phyloP scores from a whole-genome alignment of 176 grass and related monocot genomes.

The Aegilops tauschii region DNA sequence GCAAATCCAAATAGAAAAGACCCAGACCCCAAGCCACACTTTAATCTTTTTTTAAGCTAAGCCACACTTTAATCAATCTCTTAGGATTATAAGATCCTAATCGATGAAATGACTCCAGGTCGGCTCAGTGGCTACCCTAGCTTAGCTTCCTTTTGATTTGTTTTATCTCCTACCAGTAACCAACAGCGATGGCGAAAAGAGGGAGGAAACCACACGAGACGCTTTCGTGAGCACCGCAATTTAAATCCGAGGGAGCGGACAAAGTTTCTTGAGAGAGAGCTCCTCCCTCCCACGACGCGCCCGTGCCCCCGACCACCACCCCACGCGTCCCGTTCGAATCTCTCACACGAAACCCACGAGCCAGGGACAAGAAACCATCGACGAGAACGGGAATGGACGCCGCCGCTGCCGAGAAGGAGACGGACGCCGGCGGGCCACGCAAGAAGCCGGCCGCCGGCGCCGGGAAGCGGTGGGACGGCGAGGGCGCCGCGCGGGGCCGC shows the following conservation, averaged over 20 bases:
- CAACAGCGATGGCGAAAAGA: neutral
- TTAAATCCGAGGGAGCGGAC: slow-evolving; percentile 5
- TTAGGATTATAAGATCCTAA: neutral
- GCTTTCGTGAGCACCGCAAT: neutral
- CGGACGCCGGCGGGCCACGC: neutral
- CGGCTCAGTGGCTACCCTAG: neutral
- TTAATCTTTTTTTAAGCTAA: no score
- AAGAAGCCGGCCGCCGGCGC: slow-evolving; percentile 14
- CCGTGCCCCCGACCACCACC: no score
- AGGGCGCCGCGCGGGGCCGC: no score
- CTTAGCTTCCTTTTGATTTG: neutral
- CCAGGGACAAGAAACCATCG: no score
- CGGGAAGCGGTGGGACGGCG: slow-evolving; percentile 21
- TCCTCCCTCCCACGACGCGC: neutral
- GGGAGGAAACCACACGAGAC: neutral
- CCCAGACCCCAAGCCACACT: neutral
- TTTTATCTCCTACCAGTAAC: neutral
- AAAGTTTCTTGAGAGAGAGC: neutral
- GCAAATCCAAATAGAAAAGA: neutral
- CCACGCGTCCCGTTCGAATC: neutral
- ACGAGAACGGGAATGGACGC: no score
- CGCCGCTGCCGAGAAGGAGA: neutral
- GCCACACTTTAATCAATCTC: no score
- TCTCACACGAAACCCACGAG: neutral
- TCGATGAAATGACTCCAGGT: neutral